Conservation (phyloP, 2,329 filamentous ascomycete species). For the Fusarium buxicola region DNA sequence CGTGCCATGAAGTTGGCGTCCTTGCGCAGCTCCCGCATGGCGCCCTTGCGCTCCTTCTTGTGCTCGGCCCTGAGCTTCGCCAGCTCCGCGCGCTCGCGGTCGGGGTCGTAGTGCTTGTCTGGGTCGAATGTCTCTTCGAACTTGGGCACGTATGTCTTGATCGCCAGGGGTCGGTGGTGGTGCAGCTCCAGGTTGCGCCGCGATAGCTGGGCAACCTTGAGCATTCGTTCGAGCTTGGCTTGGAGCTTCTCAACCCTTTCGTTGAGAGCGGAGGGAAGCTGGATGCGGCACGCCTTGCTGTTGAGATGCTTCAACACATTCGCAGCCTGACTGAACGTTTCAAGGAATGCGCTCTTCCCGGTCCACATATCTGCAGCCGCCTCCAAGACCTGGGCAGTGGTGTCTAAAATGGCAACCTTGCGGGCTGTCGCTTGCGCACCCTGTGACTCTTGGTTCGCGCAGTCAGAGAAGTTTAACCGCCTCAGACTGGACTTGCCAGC, state of each 20-base stretch:
- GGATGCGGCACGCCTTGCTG: slow-evolving; percentile 62
- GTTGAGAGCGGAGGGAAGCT: slow-evolving; percentile 59
- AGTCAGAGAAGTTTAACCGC: slow-evolving; percentile 71
- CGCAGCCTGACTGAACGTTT: slow-evolving; percentile 78
- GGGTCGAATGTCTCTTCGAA: slow-evolving; percentile 97
- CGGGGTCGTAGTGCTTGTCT: slow-evolving; percentile 95
- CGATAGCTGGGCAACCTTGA: slow-evolving; percentile 70
- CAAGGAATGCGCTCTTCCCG: slow-evolving; percentile 77
- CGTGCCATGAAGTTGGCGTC: slow-evolving; percentile 94
- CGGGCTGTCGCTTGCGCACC: slow-evolving; percentile 48
- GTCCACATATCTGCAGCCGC: slow-evolving; percentile 79
- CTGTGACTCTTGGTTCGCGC: slow-evolving; percentile 54
- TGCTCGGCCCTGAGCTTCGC: slow-evolving; percentile 89
- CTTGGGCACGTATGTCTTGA: slow-evolving; percentile 89
- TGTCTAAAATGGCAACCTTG: slow-evolving; percentile 71
- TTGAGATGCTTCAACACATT: slow-evolving; percentile 70
- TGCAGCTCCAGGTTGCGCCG: slow-evolving; percentile 89
- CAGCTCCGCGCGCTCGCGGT: slow-evolving; percentile 87
- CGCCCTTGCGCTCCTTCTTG: slow-evolving; percentile 95
- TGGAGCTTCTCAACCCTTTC: slow-evolving; percentile 57
- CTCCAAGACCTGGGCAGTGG: slow-evolving; percentile 74
- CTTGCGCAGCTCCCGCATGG: slow-evolving; percentile 92
- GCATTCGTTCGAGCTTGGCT: slow-evolving; percentile 63
- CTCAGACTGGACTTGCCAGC: slow-evolving; percentile 56
- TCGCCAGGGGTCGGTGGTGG: slow-evolving; percentile 87